Evolutionary conservation across 805 yeast species (phyloP).

Genomic region (Candida awuae): DNA sequence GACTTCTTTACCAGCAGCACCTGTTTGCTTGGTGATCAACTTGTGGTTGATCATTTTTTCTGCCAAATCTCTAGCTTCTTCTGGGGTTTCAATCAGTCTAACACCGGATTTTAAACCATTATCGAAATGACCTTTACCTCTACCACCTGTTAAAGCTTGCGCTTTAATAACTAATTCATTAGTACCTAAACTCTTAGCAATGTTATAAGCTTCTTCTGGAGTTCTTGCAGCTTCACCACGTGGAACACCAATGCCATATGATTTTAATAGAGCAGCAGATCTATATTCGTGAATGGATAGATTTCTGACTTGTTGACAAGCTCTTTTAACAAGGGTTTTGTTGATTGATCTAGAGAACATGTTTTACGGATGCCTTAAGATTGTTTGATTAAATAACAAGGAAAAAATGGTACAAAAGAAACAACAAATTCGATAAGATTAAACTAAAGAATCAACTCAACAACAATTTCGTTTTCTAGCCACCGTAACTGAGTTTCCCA

Average conservation of each 20-base stretch:
- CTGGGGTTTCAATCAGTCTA: conserved; percentile 74
- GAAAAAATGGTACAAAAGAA: too few relatives aligned
- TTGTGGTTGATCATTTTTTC: conserved; percentile 86
- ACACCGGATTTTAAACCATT: conserved; percentile 96
- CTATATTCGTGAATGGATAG: conserved; percentile 93
- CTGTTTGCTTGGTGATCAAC: conserved; percentile 96
- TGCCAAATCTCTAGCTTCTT: conserved; percentile 81
- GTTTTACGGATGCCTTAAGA: background rate
- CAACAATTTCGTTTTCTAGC: too few relatives aligned
- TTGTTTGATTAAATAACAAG: too few relatives aligned
- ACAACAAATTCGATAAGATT: too few relatives aligned
- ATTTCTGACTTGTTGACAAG: conserved; percentile 42
- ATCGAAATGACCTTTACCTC: conserved; percentile 98
- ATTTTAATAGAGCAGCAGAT: conserved; percentile 76
- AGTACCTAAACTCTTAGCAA: conserved; percentile 68
- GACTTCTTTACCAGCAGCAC: conserved; percentile 94
- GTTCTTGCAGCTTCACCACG: conserved; percentile 86
- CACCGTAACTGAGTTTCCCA: too few relatives aligned
- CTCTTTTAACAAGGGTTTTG: conserved; percentile 17
- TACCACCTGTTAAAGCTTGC: conserved; percentile 98
- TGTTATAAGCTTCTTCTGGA: conserved; percentile 76
- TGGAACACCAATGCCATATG: conserved; percentile 86
- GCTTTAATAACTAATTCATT: conserved; percentile 93
- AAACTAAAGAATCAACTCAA: too few relatives aligned
- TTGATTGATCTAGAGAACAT: conserved; percentile 21